Percentiles rank a stretch among this genome's conserved stretches.
Conservation (phyloP, 192 early-diverging fungal species). For the Coemansia sp. region DNA sequence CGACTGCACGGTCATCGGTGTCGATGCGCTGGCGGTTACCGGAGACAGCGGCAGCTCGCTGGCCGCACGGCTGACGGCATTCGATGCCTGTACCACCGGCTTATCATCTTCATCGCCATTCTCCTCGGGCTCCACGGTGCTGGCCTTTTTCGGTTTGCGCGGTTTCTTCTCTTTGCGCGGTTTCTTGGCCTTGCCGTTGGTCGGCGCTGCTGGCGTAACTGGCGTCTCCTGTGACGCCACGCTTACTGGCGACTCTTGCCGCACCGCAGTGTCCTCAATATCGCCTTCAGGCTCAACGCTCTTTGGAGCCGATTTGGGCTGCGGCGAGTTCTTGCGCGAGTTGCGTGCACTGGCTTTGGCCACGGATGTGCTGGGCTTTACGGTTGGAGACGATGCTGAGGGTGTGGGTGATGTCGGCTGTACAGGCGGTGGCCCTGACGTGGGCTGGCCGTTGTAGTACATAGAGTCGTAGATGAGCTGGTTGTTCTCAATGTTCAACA, state of each 20-base stretch:
- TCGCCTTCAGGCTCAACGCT: constrained; percentile 4
- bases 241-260: constrained; percentile 12
- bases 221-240: constrained; percentile 7
- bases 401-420: constrained; percentile 12
- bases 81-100: constrained; percentile 16
- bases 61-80: not conserved
- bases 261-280: not conserved
- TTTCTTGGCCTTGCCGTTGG: constrained; percentile 12
- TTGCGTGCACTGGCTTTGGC: constrained; percentile 35
- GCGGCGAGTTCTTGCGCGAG: constrained; percentile 52
- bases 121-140: constrained; percentile 6
- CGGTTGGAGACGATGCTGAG: constrained; percentile 8
- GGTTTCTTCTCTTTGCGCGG: constrained; percentile 36
- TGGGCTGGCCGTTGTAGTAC: constrained; percentile 45
- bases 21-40: constrained; percentile 1
- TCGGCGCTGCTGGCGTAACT: not conserved
- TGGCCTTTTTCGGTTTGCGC: constrained; percentile 13
- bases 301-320: constrained; percentile 31
- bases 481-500: constrained; percentile 49
- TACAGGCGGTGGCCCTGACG: constrained; percentile 30
- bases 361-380: constrained; percentile 25
- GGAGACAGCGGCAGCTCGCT: constrained; percentile 17
- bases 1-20: constrained; percentile 10
- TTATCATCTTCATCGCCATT: constrained; percentile 12
- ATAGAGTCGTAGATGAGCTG: constrained; percentile 49